Conservation (phyloP, 23 red algal genomes). For the Gracilaria gracilis region DNA sequence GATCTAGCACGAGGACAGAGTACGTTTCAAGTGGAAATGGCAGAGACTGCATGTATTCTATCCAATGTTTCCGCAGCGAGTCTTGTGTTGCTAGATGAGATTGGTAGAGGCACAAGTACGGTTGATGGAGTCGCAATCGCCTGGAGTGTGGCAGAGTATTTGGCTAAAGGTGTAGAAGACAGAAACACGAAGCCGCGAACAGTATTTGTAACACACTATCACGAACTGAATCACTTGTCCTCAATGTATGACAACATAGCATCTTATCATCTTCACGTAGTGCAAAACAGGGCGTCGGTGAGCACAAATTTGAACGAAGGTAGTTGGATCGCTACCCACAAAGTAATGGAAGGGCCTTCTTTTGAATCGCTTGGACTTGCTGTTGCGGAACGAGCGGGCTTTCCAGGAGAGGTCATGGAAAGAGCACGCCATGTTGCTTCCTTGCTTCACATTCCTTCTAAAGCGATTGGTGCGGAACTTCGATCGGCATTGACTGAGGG, state of each 20-base stretch:
- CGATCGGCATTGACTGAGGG: conserved; percentile 19
- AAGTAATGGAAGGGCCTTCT: conserved; percentile 47
- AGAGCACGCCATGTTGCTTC: conserved; percentile 49
- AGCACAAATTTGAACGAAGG: background rate
- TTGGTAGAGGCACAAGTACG: conserved; percentile 89
- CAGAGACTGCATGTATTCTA: conserved; percentile 91
- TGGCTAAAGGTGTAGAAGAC: conserved; percentile 38
- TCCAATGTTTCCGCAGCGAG: conserved; percentile 62
- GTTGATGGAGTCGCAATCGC: conserved; percentile 89
- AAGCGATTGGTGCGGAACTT: conserved; percentile 53
- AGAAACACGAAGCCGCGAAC: conserved; percentile 32
- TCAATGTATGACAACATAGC: conserved; percentile 61
- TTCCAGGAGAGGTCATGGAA: conserved; percentile 41
- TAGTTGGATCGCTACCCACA: conserved; percentile 50
- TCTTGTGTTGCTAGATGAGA: conserved; percentile 94
- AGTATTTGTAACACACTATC: conserved; percentile 92
- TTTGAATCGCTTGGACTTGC: conserved; percentile 65
- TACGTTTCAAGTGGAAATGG: conserved; percentile 98
- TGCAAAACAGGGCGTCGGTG: background rate
- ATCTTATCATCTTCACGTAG: conserved; percentile 51
- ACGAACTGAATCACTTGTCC: conserved; percentile 80
- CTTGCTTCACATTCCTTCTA: conserved; percentile 39
- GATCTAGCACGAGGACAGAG: conserved; percentile 85
- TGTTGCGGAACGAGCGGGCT: conserved; percentile 56
- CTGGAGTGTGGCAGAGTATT: conserved; percentile 80